phyloP scores from a whole-genome alignment of 2,329 filamentous ascomycete genomes.

The Grosmannia clavigera region DNA sequence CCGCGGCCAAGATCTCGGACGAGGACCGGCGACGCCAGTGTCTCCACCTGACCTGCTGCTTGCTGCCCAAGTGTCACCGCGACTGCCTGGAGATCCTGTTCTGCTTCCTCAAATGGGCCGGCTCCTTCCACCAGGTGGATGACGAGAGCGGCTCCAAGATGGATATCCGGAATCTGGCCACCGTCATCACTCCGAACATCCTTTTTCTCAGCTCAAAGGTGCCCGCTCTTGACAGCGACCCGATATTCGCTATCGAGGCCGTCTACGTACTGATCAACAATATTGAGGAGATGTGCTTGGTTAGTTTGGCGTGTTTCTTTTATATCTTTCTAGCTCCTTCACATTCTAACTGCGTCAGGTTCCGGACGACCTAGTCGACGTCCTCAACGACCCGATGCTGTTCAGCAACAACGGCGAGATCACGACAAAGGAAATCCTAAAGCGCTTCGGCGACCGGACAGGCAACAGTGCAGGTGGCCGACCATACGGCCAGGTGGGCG shows the following conservation, averaged over 20 bases:
- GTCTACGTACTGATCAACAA: constrained; percentile 83
- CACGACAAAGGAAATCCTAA: constrained; percentile 94
- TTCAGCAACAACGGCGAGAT: constrained; percentile 77
- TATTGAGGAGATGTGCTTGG: constrained; percentile 95
- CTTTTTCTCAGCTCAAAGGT: constrained; percentile 59
- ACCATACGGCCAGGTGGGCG: constrained; percentile 47
- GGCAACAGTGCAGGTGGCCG: constrained; percentile 32
- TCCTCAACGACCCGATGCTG: constrained; percentile 70
- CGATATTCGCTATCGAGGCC: constrained; percentile 85
- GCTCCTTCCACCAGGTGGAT: constrained; percentile 92
- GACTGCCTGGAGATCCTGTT: constrained; percentile 94
- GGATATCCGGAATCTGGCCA: constrained; percentile 95
- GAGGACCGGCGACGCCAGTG: constrained; percentile 71
- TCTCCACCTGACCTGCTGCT: constrained; percentile 80
- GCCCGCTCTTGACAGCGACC: constrained; percentile 65
- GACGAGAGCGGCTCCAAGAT: constrained; percentile 97
- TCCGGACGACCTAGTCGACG: constrained; percentile 77
- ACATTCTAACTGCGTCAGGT: constrained; percentile 45
- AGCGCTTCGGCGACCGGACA: constrained; percentile 72
- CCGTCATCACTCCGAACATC: constrained; percentile 94
- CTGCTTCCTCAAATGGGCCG: constrained; percentile 93
- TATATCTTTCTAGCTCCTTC: background rate
- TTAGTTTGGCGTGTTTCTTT: constrained; percentile 33
- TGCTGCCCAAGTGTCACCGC: constrained; percentile 82
- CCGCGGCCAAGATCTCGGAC: constrained; percentile 77